Base-by-base conservation (phyloP, 2,329 filamentous ascomycete genomes). In the Colletotrichum navitas region DNA sequence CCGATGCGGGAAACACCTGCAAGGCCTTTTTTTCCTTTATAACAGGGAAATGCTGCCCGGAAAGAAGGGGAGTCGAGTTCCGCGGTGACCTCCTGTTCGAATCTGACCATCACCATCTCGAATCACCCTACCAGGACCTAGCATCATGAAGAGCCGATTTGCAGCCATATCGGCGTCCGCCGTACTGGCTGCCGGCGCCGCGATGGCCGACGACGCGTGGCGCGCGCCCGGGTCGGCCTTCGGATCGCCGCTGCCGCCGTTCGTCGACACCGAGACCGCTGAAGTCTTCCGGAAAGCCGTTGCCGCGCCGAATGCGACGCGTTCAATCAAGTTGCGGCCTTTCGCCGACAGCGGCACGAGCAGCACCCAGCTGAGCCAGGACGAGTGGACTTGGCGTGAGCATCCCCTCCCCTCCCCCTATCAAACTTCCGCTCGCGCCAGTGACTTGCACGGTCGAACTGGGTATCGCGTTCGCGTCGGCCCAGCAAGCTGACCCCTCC, bases 361-460 rank as follows among this genome's bases (percentile, higher is more conserved):
- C 18, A 29, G 14, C 18, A 3, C 2, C 5, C 26, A 34, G 29
- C 21, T 65, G n/a, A 18, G 14, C 1, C 49, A 32, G 26, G 61
- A 41, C 3, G 41, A 67, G 11, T 70, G 68, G 63, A 62, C 68
- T 3, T 70, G 68, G 68, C 54, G 68, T 70, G 43, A 18, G 63
- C 21, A 5, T 3, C 3, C 14, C 1, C 2, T 16, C 5, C 39
- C 14, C 39, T 12, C 12, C 12, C 39, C n/a, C n/a, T n/a, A n/a
- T n/a, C 36, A 8, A 8, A 8, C 11, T 14, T 3, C 12, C 1
- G 8, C 29, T 1, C 12, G 51, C 32, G 29, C n/a, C n/a, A n/a
- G n/a, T n/a, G n/a, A n/a, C n/a, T n/a, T 34, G 32, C 32, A 4
- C 32, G 32, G 5, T 5, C 32, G 32, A 34, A 39, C 39, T 41